Evolutionary conservation across 306 rosid species (phyloP).

Genomic region (Rosa multiflora): DNA sequence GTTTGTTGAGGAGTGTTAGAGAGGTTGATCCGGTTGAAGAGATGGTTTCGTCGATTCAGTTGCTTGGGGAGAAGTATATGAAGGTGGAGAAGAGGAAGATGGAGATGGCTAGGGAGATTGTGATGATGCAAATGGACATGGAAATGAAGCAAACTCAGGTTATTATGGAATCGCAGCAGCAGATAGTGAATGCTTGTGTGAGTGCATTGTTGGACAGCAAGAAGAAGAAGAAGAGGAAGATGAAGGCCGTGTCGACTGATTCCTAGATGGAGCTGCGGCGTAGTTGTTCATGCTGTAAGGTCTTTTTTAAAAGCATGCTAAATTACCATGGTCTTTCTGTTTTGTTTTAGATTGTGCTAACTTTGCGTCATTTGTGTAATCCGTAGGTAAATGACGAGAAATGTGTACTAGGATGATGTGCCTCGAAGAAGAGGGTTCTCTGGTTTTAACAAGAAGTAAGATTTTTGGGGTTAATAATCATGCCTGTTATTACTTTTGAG

Average conservation of each 20-base stretch:
- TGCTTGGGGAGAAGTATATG: constrained; percentile 69
- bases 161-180: constrained; percentile 67
- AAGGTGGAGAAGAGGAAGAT: constrained; percentile 80
- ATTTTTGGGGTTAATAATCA: background rate
- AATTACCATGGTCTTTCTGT: background rate
- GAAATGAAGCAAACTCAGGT: constrained; percentile 74
- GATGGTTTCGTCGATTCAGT: constrained; percentile 57
- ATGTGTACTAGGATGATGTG: background rate
- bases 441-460: constrained; percentile 2
- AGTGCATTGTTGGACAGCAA: constrained; percentile 47
- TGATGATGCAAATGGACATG: constrained; percentile 74
- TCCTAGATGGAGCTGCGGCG: constrained; percentile 11
- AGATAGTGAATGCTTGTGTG: constrained; percentile 65
- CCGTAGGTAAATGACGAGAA: constrained; percentile 1
- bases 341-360: background rate
- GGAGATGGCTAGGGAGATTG: constrained; percentile 83
- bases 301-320: background rate
- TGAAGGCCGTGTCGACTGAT: constrained; percentile 38
- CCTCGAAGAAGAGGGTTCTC: background rate
- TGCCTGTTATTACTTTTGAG: background rate
- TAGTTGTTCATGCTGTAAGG: background rate
- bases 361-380: background rate
- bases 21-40: constrained; percentile 51
- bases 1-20: constrained; percentile 17
- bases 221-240: constrained; percentile 52